Evolutionary conservation across 2,329 filamentous ascomycete species (phyloP), one percentile per base, ranked within the genome.

Genomic region (Magnaporthiopsis rhizophila): DNA sequence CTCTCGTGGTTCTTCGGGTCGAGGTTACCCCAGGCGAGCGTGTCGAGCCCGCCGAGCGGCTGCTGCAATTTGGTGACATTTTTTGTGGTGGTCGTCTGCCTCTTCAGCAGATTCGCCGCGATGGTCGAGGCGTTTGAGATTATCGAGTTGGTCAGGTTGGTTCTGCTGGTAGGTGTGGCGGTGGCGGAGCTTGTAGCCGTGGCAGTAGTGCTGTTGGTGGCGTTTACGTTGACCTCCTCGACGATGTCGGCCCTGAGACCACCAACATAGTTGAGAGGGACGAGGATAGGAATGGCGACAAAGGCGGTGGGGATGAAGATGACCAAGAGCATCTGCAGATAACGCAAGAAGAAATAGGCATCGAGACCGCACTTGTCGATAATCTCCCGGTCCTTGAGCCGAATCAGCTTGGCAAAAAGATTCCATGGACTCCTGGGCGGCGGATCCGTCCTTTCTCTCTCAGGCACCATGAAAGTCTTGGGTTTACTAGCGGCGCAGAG

Each of bases 291-390:
- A 64, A 97, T 80, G 34, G 96, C 88, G 62, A 97, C 72, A 32
- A 86, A 69, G 15, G 90, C 87, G 65, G 97, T 86, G 1, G 95
- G 92, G 56, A 96, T 78, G 74, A 99, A 98, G 67, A 99, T 96
- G 73, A 97, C 88, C 58, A 98, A 83, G 6, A 98, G 85, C 75
- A 72, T 84, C 68, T 84, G 84, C 18, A 86, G 84, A 72, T 97
- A 99, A 67, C 96, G 90, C 1, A 99, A 82, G 75, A 99, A 99
- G 80, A 98, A 97, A 78, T 97, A 99, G 71, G 94, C 92, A 74
- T 99, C 95, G 12, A 99, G 84, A 24, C 95, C 95, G 69, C 94
- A 97, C 76, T 97, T 96, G 63, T 94, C 89, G 71, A 99, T 96
- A 69, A 99, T 86, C 69, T 96, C 91, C 15, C 91, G 82, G 67